These are phyloP conservation scores for Chalciporus sphaerocephalus DNA, from an alignment of 768 basidiomycete species.

Conservation along the genomic window DNA sequence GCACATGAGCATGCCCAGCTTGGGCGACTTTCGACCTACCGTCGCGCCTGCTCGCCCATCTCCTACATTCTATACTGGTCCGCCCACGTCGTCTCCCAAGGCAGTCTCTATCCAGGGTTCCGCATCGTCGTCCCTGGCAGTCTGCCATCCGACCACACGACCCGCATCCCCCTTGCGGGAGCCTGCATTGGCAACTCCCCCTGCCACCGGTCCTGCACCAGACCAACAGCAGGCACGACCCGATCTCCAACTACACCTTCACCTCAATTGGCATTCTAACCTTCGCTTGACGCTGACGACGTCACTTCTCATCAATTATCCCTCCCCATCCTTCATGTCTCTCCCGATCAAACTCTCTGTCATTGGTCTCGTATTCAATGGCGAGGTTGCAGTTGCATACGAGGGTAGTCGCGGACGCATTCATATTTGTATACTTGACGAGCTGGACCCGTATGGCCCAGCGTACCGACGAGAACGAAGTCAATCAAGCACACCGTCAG, in stretches of 20 bases:
- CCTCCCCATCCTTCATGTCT: constrained; percentile 93
- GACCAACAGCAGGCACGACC: constrained; percentile 35
- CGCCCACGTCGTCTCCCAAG: constrained; percentile 29
- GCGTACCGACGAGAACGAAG: constrained; percentile 50
- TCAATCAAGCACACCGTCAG: constrained; percentile 52
- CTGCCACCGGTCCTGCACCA: constrained; percentile 9
- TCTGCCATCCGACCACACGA: constrained; percentile 14
- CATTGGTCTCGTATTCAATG: constrained; percentile 80
- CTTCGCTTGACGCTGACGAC: constrained; percentile 87
- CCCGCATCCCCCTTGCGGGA: constrained; percentile 13
- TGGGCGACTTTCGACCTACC: constrained; percentile 35
- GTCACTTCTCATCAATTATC: constrained; percentile 94
- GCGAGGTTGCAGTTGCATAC: constrained; percentile 88
- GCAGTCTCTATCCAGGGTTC: constrained; percentile 12
- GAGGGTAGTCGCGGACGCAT: constrained; percentile 77
- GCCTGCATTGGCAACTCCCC: not conserved
- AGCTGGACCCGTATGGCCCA: constrained; percentile 80
- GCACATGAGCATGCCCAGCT: constrained; percentile 35
- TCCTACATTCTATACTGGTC: constrained; percentile 31
- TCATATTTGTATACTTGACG: constrained; percentile 86
- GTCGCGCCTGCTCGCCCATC: constrained; percentile 24
- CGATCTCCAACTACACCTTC: constrained; percentile 86
- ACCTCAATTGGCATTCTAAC: constrained; percentile 82
- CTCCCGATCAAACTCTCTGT: constrained; percentile 93
- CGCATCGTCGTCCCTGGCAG: constrained; percentile 17